Base-by-base conservation (phyloP, 2,329 filamentous ascomycete genomes). In the Thelonectria olida region DNA sequence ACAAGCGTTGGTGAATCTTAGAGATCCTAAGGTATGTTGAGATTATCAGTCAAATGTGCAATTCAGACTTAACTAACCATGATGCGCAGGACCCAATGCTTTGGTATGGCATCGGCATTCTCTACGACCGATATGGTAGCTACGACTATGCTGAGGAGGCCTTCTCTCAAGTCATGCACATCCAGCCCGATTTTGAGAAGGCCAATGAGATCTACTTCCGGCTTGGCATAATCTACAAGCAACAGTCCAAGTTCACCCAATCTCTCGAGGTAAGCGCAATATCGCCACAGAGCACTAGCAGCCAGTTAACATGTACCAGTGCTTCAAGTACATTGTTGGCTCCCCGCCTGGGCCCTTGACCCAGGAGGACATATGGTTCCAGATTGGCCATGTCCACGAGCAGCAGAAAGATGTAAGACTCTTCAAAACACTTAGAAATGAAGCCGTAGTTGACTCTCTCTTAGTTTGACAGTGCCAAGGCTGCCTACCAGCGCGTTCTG, bases 331-430 rank as follows among this genome's bases (percentile, higher is more conserved):
- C 76, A 99, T 99, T 69, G 94, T 98, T 65, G 91, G 88, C 68
- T 94, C 97, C 54, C 95, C 96, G 25, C 96, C 96, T 3, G 90
- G 92, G 4, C 96, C 96, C 2, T 79, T 99, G 70, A 97, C 94
- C 0, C 94, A 98, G 76, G 95, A 98, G 77, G 96, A 99, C 72
- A 99, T 99, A 62, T 98, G 95, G 95, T 99, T 99, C 82, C 96
- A 99, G 78, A 98, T 99, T 74, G 96, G 96, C 23, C 96, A 99
- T 77, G 96, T 99, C 50, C 94, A 99, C 73, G 96, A 99, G 76
- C 96, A 98, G 74, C 95, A 98, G 78, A 98, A 98, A 84, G 96
- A 99, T 73, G 94, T 97, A 84, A 81, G 93, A 85, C 15, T n/a
- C 5, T 15, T 12, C 10, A 17, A 1, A 10, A 27, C 6, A 25